Conservation (phyloP, 2,329 filamentous ascomycete genomes). For the Apiospora saccharicola region DNA sequence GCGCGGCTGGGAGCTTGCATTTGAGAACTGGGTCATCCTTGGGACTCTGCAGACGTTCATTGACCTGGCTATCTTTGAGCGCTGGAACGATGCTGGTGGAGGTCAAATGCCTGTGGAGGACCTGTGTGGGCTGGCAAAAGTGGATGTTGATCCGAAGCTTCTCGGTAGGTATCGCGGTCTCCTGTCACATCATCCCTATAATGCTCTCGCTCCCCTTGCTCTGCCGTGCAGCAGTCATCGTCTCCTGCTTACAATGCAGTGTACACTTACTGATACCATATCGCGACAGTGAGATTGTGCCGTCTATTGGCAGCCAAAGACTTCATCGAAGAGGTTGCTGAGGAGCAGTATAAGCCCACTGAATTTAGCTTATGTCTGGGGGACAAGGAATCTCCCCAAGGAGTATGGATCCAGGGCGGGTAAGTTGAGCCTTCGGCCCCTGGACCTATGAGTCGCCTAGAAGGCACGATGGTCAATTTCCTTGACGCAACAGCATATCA, state of each 20-base stretch:
- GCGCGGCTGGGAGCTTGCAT: neutral
- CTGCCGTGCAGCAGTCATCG: neutral
- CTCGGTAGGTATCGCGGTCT: neutral
- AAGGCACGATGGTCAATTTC: neutral
- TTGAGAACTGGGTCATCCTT: conserved; percentile 2
- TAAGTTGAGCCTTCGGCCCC: neutral
- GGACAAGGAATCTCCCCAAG: neutral
- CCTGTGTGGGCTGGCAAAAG: neutral
- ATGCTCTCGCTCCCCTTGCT: neutral
- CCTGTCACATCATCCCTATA: neutral
- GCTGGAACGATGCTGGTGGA: neutral
- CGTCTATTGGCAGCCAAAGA: conserved; percentile 7
- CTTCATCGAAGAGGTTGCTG: conserved; percentile 10
- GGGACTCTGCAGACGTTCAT: conserved; percentile 6
- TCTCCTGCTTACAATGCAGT: neutral
- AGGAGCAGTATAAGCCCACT: conserved; percentile 6
- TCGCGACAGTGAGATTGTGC: neutral
- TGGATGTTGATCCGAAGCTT: neutral
- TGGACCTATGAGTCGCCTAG: neutral
- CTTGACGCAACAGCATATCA: neutral
- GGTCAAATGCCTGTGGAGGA: neutral
- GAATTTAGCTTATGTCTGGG: neutral
- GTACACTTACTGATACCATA: neutral
- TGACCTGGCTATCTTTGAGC: neutral
- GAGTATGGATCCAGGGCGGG: neutral